These are phyloP conservation scores for Clavaria fumosa DNA, from an alignment of 768 basidiomycete genomes.

Conservation along the genomic window DNA sequence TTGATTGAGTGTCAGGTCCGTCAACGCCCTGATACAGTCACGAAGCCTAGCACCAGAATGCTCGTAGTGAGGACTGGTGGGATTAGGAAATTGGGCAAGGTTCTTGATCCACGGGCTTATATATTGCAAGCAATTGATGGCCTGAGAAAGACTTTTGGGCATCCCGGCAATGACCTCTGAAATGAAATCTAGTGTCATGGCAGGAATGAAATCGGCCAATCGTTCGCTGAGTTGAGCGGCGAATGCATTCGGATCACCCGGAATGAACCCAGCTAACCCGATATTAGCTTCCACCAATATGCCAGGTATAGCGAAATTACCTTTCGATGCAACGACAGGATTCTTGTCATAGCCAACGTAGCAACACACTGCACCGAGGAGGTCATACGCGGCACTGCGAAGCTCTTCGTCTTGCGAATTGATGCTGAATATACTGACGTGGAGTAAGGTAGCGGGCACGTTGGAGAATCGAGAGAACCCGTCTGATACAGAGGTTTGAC, in stretches of 20 bases:
- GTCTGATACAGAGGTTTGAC: constrained; percentile 33
- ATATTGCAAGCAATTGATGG: constrained; percentile 64
- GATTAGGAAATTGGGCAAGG: constrained; percentile 52
- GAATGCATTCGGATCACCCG: constrained; percentile 48
- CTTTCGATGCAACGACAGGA: constrained; percentile 54
- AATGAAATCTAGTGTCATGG: constrained; percentile 77
- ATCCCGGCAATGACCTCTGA: constrained; percentile 67
- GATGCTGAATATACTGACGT: constrained; percentile 70
- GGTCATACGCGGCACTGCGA: constrained; percentile 64
- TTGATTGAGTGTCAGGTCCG: constrained; percentile 59
- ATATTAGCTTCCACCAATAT: not conserved
- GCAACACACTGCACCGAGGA: constrained; percentile 60
- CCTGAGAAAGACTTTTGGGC: constrained; percentile 32
- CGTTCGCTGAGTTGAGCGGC: constrained; percentile 54
- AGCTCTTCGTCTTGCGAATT: constrained; percentile 61
- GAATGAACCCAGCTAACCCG: constrained; percentile 47
- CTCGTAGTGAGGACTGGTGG: constrained; percentile 51
- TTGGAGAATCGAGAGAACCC: constrained; percentile 65
- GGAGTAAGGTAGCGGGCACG: constrained; percentile 74
- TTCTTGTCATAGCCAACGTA: constrained; percentile 67
- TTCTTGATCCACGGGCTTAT: constrained; percentile 85
- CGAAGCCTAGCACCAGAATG: constrained; percentile 60
- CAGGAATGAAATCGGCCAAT: constrained; percentile 58
- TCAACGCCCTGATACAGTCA: constrained; percentile 66
- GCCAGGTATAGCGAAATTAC: constrained; percentile 19